Percentiles rank a stretch among this genome's conserved stretches.
Conservation (phyloP, 768 basidiomycete genomes). For the Naganishia friedmannii region DNA sequence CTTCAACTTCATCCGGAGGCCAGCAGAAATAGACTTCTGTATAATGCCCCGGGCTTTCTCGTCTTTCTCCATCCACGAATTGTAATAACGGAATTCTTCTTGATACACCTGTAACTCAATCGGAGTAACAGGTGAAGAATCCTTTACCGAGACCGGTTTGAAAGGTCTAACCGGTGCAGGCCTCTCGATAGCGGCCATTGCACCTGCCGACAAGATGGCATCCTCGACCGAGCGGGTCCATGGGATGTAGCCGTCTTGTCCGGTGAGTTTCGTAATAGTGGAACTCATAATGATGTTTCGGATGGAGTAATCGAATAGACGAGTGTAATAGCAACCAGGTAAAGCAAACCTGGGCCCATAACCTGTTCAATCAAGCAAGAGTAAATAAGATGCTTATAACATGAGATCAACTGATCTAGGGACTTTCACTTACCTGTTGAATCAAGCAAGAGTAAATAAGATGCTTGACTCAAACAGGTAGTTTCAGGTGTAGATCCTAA, state of each 20-base stretch:
- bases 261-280: background rate
- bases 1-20: slow-evolving; percentile 3
- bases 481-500: background rate
- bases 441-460: background rate
- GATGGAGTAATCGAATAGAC: background rate
- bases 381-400: background rate
- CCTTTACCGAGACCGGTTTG: slow-evolving; percentile 10
- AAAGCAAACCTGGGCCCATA: background rate
- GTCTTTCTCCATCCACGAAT: slow-evolving; percentile 2
- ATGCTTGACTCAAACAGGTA: background rate
- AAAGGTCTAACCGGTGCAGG: background rate
- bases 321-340: background rate
- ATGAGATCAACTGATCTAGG: background rate
- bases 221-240: background rate
- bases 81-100: background rate
- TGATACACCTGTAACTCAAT: background rate
- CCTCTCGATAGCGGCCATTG: background rate
- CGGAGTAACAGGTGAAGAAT: slow-evolving; percentile 23
- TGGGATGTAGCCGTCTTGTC: background rate
- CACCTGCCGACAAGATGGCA: background rate
- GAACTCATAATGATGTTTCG: background rate
- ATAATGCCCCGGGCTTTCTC: background rate
- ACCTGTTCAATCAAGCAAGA: background rate
- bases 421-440: background rate
- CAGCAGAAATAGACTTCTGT: background rate